Evolutionary conservation across 2,329 filamentous ascomycete genomes (phyloP), one percentile per base, ranked within the genome.

Genomic region (Cordyceps farinosa): DNA sequence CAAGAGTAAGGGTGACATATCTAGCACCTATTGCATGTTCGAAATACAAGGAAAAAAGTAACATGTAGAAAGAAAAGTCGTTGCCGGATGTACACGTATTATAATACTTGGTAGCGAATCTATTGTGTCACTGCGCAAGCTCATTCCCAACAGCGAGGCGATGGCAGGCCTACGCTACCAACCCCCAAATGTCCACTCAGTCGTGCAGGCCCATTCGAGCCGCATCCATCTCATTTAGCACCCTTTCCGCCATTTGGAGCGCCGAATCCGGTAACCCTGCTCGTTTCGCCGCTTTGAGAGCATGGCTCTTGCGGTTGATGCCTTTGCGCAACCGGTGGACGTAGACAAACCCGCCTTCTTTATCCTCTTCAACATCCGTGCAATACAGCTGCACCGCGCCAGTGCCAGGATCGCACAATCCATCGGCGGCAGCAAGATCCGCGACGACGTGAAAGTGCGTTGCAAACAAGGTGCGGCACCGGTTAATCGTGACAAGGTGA

Each of bases 361-460:
- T 80, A 57, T 90, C 88, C 73, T 97, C 93, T 29, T 87, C 82
- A 9, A 99, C 86, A 75, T 97, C 92, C 0, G 95, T 98, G 74
- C 94, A 98, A 74, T 94, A 97, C 69, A 86, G 86, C 45, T 85
- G 89, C 57, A 97, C 78, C 2, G 72, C 68, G 0, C 78, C 79
- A 7, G 72, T 70, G 2, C 72, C 70, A 5, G 69, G 66, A 2
- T 69, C 67, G 8, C 74, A 71, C 65, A 87, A 71, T 0, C 79
- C 78, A 5, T 79, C 83, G 7, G 81, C 79, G 8, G 74, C 74
- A 0, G 90, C 91, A 79, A 96, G 84, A 71, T 97, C 92, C 2
- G 90, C 89, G 6, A 99, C 79, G 3, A 77, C 81, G 75, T 99
- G 94, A 71, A 98, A 99, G 75, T 99, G 95, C 17, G 95, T 98